phyloP scores from a whole-genome alignment of 495 filamentous ascomycete species.

The Baudoinia panamericana region DNA sequence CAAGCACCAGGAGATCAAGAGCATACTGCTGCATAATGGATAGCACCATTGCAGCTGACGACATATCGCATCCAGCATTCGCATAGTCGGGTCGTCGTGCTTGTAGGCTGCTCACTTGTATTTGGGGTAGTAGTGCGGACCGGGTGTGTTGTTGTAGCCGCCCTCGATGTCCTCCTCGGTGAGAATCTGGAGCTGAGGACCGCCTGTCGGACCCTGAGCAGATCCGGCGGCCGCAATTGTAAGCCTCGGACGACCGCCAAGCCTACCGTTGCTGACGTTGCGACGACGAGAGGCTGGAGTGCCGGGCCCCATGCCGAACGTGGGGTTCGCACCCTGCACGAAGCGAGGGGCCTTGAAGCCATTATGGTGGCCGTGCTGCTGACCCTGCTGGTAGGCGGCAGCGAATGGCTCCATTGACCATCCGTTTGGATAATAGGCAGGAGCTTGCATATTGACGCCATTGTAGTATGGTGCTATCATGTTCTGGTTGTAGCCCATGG shows the following conservation, averaged over 20 bases:
- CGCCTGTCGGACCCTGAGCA: not conserved
- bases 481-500: constrained; percentile 1
- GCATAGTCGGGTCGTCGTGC: no score
- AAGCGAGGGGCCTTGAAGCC: not conserved
- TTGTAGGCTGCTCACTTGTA: not conserved
- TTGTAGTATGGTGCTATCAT: no score
- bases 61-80: no score
- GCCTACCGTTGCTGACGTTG: constrained; percentile 1
- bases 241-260: not conserved
- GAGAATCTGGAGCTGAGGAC: not conserved
- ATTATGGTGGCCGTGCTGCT: not conserved
- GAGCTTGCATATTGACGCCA: no score
- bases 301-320: constrained; percentile 1
- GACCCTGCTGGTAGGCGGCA: no score
- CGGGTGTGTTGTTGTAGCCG: constrained; percentile 1
- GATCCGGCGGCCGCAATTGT: not conserved
- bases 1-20: constrained; percentile 14
- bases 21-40: constrained; percentile 8
- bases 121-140: constrained; percentile 1
- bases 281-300: constrained; percentile 4
- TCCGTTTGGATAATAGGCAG: no score
- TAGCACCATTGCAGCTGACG: not conserved
- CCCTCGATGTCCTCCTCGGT: not conserved
- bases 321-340: not conserved
- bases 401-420: no score